Conservation (phyloP, 1,284 basidiomycete species). For the Puccinia hordei region DNA sequence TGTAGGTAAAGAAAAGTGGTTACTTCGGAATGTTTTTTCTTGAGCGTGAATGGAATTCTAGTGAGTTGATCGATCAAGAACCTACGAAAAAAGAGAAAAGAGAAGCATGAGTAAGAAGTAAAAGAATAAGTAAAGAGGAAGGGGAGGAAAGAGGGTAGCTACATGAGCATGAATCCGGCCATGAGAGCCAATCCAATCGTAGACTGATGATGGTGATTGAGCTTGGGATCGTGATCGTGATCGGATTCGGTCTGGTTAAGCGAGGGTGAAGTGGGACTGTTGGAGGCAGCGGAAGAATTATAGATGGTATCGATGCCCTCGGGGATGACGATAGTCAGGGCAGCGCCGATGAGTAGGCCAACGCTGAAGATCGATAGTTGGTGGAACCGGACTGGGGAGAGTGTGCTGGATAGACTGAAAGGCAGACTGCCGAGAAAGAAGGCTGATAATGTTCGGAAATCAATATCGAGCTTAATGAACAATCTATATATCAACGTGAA, state of each 20-base stretch:
- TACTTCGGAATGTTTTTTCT: background rate
- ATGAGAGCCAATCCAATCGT: constrained; percentile 74
- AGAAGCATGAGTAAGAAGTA: constrained; percentile 15
- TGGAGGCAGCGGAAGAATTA: background rate
- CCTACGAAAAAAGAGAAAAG: constrained; percentile 52
- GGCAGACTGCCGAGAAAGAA: constrained; percentile 26
- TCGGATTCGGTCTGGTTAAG: background rate
- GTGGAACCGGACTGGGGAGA: constrained; percentile 19
- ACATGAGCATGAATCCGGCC: constrained; percentile 80
- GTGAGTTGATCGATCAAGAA: constrained; percentile 57
- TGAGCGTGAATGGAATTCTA: constrained; percentile 54
- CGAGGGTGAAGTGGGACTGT: background rate
- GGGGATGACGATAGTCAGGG: constrained; percentile 84
- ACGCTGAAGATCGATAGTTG: constrained; percentile 70
- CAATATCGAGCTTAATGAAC: too few relatives aligned
- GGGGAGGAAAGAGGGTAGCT: constrained; percentile 69
- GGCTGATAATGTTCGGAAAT: too few relatives aligned
- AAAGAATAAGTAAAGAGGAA: constrained; percentile 41
- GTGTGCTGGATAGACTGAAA: constrained; percentile 18
- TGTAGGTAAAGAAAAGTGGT: too few relatives aligned
- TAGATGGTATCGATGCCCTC: constrained; percentile 62
- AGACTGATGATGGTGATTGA: constrained; percentile 54
- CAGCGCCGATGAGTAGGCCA: constrained; percentile 83
- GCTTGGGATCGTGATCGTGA: background rate
- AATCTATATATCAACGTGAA: too few relatives aligned